Evolutionary conservation across 345 rosid species (phyloP).

Genomic region (Camelina neglecta): DNA sequence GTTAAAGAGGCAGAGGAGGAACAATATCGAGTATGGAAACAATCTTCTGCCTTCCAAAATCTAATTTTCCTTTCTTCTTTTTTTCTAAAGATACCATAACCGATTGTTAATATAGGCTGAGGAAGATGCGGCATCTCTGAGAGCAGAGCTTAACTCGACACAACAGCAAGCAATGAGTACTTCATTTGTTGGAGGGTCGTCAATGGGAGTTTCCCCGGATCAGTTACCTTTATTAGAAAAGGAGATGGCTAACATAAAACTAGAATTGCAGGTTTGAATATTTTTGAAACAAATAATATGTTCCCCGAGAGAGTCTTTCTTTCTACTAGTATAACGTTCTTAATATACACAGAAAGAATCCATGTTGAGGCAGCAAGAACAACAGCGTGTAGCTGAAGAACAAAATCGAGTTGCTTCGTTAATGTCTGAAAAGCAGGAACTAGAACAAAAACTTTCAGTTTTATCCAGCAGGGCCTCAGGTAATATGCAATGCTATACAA

Average conservation of each 20-base stretch:
- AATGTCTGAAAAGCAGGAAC: slow-evolving; percentile 69
- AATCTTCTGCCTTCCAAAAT: slow-evolving; percentile 32
- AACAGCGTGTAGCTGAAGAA: slow-evolving; percentile 59
- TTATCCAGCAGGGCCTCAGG: slow-evolving; percentile 60
- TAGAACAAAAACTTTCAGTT: slow-evolving; percentile 68
- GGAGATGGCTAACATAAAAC: slow-evolving; percentile 68
- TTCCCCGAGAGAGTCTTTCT: slow-evolving; percentile 13
- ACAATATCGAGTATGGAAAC: slow-evolving; percentile 68
- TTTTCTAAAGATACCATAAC: slow-evolving; percentile 22
- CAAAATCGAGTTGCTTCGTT: slow-evolving; percentile 65
- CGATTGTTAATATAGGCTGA: slow-evolving; percentile 74
- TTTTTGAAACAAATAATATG: slow-evolving; percentile 19
- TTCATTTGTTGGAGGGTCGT: slow-evolving; percentile 50
- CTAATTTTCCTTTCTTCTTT: slow-evolving; percentile 4
- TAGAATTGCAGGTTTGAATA: slow-evolving; percentile 68
- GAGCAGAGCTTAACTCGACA: slow-evolving; percentile 86
- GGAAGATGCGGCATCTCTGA: slow-evolving; percentile 96
- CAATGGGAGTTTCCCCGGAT: slow-evolving; percentile 48
- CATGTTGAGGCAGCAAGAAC: slow-evolving; percentile 69
- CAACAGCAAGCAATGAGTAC: slow-evolving; percentile 73
- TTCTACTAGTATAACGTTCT: slow-evolving; percentile 42
- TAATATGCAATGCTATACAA: slow-evolving; percentile 25
- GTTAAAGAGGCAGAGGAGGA: slow-evolving; percentile 94
- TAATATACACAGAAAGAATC: slow-evolving; percentile 64
- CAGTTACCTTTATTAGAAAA: slow-evolving; percentile 71